Evolutionary conservation across 1,284 basidiomycete genomes (phyloP), one percentile per base, ranked within the genome.

Genomic region (Volvariella volvacea): DNA sequence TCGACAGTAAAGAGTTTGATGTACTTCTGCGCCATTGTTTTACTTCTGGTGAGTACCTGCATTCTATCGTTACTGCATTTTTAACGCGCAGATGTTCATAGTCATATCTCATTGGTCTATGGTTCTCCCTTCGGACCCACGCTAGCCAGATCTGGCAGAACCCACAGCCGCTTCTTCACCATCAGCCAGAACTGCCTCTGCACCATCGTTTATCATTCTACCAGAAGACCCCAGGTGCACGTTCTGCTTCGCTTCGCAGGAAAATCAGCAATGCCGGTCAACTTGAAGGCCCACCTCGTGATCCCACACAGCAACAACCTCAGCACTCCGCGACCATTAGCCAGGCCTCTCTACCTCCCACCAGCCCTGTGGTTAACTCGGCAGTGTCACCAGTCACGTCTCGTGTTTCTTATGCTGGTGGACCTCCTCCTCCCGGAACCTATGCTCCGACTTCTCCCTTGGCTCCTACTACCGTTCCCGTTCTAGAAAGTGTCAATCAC

Each of bases 121-220:
- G 96, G 96, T 99, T 99, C 73, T 98, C 95, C 38, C 79, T 99
- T 15, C 87, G 93, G 38, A 99, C 96, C 0, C 96, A 99, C 61
- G 96, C 96, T 2, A 87, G 89, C 12, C 96, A 99, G 62, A 99
- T 99, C 55, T 99, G 96, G 96, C 94, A 99, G 62, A 98, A 98
- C 58, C 92, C 92, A 2, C 89, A 92, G 56, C 88, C 84, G 49
- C 71, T 93, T 10, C 71, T 93, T 53, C 34, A 36, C 34, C 82
- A 89, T 28, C 68, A 76, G 2, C 60, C 78, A 45, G 89, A 92
- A 37, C 56, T 82, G 12, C 70, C 75, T 6, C 66, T 52, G 34
- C 76, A 68, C 52, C 74, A 83, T 43, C 82, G 91, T 22, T 59
- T 81, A 16, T 88, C 88, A 1, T 54, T 91, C 44, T 88, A 90